Percentiles rank a stretch among this genome's conserved stretches.
These are phyloP conservation scores for Curvularia hawaiiensis DNA, from an alignment of 2,329 filamentous ascomycete species.

Conservation along the genomic window DNA sequence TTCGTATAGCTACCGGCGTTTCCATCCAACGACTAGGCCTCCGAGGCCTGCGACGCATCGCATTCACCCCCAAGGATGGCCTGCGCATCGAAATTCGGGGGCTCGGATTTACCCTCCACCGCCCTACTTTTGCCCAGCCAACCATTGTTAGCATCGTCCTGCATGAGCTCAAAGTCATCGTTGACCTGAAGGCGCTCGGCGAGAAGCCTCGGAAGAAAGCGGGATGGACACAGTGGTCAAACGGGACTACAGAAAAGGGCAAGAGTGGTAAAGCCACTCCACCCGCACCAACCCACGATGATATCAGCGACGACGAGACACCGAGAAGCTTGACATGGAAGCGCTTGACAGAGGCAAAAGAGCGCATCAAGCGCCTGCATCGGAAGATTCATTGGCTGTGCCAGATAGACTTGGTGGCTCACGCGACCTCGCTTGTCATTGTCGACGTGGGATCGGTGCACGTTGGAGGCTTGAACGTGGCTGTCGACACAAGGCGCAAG, in stretches of 20 bases:
- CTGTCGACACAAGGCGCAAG: constrained; percentile 88
- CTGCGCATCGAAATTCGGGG: constrained; percentile 88
- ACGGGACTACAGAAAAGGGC: constrained; percentile 32
- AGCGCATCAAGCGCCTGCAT: constrained; percentile 84
- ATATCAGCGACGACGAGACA: constrained; percentile 46
- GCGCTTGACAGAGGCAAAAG: constrained; percentile 77
- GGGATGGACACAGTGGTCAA: constrained; percentile 41
- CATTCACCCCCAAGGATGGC: constrained; percentile 88
- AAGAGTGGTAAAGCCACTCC: constrained; percentile 27
- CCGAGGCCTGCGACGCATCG: constrained; percentile 86
- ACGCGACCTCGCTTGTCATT: constrained; percentile 77
- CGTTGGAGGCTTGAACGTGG: constrained; percentile 80
- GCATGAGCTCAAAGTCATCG: constrained; percentile 80
- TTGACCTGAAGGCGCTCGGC: constrained; percentile 73
- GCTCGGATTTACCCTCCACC: constrained; percentile 84
- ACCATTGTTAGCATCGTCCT: constrained; percentile 94
- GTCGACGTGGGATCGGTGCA: constrained; percentile 84
- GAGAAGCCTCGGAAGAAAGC: constrained; percentile 41
- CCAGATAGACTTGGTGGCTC: constrained; percentile 85
- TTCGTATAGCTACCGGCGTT: constrained; percentile 90
- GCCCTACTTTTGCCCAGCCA: constrained; percentile 94
- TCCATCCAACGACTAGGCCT: constrained; percentile 97
- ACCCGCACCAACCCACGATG: constrained; percentile 23
- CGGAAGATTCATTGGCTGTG: constrained; percentile 86
- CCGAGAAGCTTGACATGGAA: constrained; percentile 78